Conservation (phyloP, 768 basidiomycete genomes). For the Mycena maculata region DNA sequence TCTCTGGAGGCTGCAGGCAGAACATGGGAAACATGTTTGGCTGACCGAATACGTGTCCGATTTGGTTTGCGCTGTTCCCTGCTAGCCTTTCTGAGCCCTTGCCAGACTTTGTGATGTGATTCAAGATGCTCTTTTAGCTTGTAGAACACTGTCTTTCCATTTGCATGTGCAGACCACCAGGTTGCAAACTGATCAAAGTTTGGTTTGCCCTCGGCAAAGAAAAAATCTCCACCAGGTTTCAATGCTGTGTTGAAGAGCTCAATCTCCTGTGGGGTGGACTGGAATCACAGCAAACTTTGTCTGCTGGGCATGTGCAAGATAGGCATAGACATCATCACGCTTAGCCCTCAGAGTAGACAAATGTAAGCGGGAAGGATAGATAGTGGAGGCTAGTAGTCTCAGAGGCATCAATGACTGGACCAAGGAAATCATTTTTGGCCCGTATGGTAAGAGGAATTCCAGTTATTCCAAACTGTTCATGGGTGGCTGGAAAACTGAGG, state of each 20-base stretch:
- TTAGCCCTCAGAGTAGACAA: neutral
- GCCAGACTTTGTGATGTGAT: neutral
- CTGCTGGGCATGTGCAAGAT: neutral
- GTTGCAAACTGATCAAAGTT: neutral
- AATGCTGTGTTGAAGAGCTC: neutral
- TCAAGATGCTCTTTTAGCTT: neutral
- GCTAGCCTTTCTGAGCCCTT: neutral
- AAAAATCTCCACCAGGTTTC: neutral
- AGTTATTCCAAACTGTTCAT: neutral
- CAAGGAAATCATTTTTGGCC: neutral
- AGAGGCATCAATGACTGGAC: neutral
- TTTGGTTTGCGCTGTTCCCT: neutral
- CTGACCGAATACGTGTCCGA: neutral
- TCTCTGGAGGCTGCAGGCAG: neutral
- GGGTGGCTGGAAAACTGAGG: neutral
- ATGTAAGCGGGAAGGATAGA: neutral
- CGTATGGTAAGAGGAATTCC: neutral
- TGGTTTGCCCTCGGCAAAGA: neutral
- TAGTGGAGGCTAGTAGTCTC: neutral
- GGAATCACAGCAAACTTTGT: neutral
- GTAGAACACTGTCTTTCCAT: neutral
- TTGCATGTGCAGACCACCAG: neutral
- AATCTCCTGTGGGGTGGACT: neutral
- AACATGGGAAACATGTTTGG: neutral
- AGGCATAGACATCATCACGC: neutral